Evolutionary conservation across 2,329 filamentous ascomycete genomes (phyloP), one percentile per base, ranked within the genome.

Genomic region (Ascomycota sp.): DNA sequence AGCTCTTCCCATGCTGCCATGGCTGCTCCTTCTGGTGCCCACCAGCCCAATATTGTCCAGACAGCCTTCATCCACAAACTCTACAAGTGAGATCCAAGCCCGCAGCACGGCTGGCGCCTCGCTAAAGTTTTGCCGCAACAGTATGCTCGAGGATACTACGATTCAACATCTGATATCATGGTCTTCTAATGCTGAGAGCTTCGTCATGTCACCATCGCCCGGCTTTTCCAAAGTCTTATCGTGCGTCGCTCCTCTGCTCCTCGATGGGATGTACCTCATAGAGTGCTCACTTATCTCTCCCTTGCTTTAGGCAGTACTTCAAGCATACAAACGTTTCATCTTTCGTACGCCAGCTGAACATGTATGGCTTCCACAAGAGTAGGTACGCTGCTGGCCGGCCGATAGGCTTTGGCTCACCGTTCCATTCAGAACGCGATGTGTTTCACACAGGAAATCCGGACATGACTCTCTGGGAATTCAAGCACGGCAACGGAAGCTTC

Each of bases 321-420:
- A 98, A 98, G 47, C 89, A 98, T 51, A 98, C 86, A 41, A 98
- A 98, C 47, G 93, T 95, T 36, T 95, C 89, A 8, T 95, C 89
- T 1, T 98, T 98, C 51, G 89, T 98, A 29, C 73, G 89, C 29
- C 89, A 98, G 56, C 58, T 98, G 30, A 98, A 98, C 50, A 98
- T 98, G 89, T 98, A 98, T 43, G 89, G 89, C 6, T 98, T 98
- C 53, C 89, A 98, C 51, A 98, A 98, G 78, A 85, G 85, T 91
- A 42, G 28, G 48, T 44, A 6, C 8, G 7, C 7, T 7, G 9
- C 22, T n/a, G 17, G 11, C 15, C 20, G 2, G n/a, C 17, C 3
- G 7, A 4, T 10, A n/a, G 20, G n/a, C 29, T 22, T 20, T n/a
- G 11, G 10, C 29, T 30, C 8, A 30, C 10, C 10, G 15, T 10